Percentiles rank a stretch among this genome's conserved stretches.
These are phyloP conservation scores for Citrus cavaleriei DNA, from an alignment of 345 rosid species.

Conservation along the genomic window DNA sequence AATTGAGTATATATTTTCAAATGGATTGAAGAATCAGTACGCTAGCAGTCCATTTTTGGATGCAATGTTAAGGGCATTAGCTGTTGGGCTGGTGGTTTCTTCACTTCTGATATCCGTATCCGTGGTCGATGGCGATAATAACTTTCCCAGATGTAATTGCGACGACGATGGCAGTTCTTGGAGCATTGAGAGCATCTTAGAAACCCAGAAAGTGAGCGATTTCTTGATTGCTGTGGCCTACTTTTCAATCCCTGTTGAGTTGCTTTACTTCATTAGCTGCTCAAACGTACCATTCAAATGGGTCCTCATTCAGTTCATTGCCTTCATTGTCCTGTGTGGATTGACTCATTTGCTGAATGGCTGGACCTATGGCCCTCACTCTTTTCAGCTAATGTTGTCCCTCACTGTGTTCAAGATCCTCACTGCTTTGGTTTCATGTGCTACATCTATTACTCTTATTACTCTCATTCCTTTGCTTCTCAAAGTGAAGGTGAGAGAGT, in stretches of 20 bases:
- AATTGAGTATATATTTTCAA: neutral
- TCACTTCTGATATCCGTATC: conserved; percentile 35
- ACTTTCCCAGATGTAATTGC: conserved; percentile 69
- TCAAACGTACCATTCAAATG: conserved; percentile 94
- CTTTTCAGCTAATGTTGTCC: conserved; percentile 83
- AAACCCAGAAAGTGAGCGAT: conserved; percentile 79
- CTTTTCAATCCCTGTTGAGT: conserved; percentile 89
- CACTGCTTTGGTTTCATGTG: conserved; percentile 94
- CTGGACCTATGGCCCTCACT: conserved; percentile 80
- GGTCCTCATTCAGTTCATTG: conserved; percentile 89
- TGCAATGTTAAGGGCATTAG: conserved; percentile 64
- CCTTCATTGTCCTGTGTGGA: conserved; percentile 97
- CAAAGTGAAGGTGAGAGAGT: conserved; percentile 88
- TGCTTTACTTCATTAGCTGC: conserved; percentile 95
- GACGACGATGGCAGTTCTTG: conserved; percentile 83
- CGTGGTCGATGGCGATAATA: conserved; percentile 37
- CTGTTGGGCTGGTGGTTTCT: conserved; percentile 46
- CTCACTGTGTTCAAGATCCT: conserved; percentile 88
- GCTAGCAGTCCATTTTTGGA: conserved; percentile 30
- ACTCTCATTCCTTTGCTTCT: conserved; percentile 89
- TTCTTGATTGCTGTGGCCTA: conserved; percentile 95
- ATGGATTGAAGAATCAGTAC: conserved; percentile 38
- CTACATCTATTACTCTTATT: conserved; percentile 87
- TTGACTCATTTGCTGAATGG: conserved; percentile 96
- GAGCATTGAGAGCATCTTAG: conserved; percentile 77